Conservation (phyloP, 805 yeast genomes). For the Torulaspora franciscae region DNA sequence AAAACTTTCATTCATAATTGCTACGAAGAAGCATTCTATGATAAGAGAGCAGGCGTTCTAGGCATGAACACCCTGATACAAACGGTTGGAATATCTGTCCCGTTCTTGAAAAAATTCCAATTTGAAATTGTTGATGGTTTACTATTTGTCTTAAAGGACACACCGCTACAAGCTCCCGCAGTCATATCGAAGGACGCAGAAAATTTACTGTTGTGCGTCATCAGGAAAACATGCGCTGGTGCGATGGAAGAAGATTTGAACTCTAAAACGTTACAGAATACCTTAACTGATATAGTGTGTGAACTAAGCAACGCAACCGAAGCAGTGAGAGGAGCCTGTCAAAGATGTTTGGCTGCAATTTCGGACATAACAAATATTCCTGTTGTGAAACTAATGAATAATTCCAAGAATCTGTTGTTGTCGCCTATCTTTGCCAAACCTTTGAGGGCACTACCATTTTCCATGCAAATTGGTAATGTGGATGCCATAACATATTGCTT, state of each 20-base stretch:
- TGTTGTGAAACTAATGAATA: slow-evolving; percentile 68
- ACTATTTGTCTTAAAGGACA: slow-evolving; percentile 84
- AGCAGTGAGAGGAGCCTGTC: slow-evolving; percentile 77
- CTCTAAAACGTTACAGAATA: slow-evolving; percentile 69
- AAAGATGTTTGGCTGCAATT: slow-evolving; percentile 58
- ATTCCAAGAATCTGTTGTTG: slow-evolving; percentile 74
- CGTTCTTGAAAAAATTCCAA: slow-evolving; percentile 73
- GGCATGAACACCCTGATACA: slow-evolving; percentile 73
- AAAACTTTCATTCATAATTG: slow-evolving; percentile 86
- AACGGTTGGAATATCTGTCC: slow-evolving; percentile 60
- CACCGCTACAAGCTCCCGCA: slow-evolving; percentile 81
- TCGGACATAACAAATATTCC: slow-evolving; percentile 68
- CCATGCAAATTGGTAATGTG: slow-evolving; percentile 97
- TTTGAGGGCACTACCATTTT: slow-evolving; percentile 90
- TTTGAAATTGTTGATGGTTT: slow-evolving; percentile 81
- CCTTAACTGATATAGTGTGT: slow-evolving; percentile 84
- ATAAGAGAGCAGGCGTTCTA: slow-evolving; percentile 81
- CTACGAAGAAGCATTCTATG: slow-evolving; percentile 80
- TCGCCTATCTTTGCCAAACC: slow-evolving; percentile 98
- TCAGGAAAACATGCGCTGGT: slow-evolving; percentile 60
- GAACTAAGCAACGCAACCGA: slow-evolving; percentile 88
- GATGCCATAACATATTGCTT: slow-evolving; percentile 95
- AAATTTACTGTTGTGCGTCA: slow-evolving; percentile 55
- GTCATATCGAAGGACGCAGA: slow-evolving; percentile 71
- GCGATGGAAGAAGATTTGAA: slow-evolving; percentile 54